Evolutionary conservation across 306 rosid species (phyloP), one percentile per base, ranked within the genome.

Genomic region (Prunus fruticosa): DNA sequence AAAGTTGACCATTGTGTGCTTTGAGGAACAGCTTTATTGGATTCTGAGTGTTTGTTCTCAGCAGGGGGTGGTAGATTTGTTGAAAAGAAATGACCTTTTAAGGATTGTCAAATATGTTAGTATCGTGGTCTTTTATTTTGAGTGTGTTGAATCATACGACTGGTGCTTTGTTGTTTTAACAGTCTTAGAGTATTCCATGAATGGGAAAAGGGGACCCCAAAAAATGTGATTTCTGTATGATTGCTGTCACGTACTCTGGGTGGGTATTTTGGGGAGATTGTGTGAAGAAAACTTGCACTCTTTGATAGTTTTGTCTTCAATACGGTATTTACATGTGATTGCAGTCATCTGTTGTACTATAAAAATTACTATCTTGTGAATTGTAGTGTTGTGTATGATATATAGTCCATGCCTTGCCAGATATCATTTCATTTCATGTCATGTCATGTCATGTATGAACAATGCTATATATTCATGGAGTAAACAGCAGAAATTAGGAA

Each of bases 51-150:
- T 71, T 19, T 53, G 71, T 65, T 80, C 62, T 57, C 58, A 51
- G 16, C 69, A 43, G 8, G 69, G 54, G 60, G 71, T 49, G 78
- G 78, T 75, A 75, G 80, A 75, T 75, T 60, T 74, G 78, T 79
- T 66, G 60, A 75, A 64, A 69, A 56, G 46, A 75, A 83, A 45
- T 9, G 46, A n/a, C 58, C 32, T 47, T 67, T 11, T 43, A 43
- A 50, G 47, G 65, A 63, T 73, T 69, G 67, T 64, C 69, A 22
- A 56, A 64, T 79, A 18, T 68, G 67, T 49, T 28, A 46, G 71
- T 74, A 52, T 74, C 27, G 14, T 62, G 73, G 60, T 63, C 69
- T 60, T 73, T 51, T 74, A 57, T 52, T 60, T 67, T 67, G 64
- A 28, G 28, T 52, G 79, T 73, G 47, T 73, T 56, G 50, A 20